phyloP scores from a whole-genome alignment of 768 basidiomycete genomes.

The Clavaria fumosa region DNA sequence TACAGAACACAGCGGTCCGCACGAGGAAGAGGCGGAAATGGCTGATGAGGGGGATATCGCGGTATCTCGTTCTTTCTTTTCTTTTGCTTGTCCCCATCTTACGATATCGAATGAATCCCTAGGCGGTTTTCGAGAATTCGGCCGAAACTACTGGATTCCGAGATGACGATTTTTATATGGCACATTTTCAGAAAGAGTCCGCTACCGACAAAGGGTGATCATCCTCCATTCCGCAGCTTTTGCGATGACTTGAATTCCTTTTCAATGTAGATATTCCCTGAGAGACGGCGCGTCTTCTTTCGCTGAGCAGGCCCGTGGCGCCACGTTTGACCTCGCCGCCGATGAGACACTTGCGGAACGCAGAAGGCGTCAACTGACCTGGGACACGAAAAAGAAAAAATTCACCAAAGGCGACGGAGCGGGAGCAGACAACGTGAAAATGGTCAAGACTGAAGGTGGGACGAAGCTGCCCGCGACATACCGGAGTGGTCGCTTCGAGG shows the following conservation, averaged over 20 bases:
- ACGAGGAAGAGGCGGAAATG: slow-evolving; percentile 31
- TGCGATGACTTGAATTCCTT: slow-evolving; percentile 2
- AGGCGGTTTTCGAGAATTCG: slow-evolving; percentile 55
- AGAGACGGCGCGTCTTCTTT: slow-evolving; percentile 80
- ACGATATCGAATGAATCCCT: slow-evolving; percentile 5
- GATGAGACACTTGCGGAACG: slow-evolving; percentile 54
- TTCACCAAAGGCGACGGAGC: slow-evolving; percentile 75
- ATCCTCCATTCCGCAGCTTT: background rate
- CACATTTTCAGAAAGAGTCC: slow-evolving; percentile 79
- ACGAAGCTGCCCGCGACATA: slow-evolving; percentile 82
- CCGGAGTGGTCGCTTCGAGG: slow-evolving; percentile 85
- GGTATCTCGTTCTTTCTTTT: slow-evolving; percentile 28
- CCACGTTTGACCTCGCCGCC: slow-evolving; percentile 68
- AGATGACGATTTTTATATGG: slow-evolving; percentile 84
- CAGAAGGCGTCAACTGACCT: slow-evolving; percentile 53
- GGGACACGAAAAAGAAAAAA: slow-evolving; percentile 96
- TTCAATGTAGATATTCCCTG: slow-evolving; percentile 58
- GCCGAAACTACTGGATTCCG: slow-evolving; percentile 40
- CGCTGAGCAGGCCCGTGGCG: slow-evolving; percentile 63
- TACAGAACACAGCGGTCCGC: slow-evolving; percentile 20
- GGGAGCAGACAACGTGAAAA: slow-evolving; percentile 86
- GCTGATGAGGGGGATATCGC: slow-evolving; percentile 67
- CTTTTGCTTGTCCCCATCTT: slow-evolving; percentile 4
- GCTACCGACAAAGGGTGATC: slow-evolving; percentile 79
- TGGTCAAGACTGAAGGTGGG: slow-evolving; percentile 88